Conservation (phyloP, 306 rosid species). For the Heteromeles arbutifolia region DNA sequence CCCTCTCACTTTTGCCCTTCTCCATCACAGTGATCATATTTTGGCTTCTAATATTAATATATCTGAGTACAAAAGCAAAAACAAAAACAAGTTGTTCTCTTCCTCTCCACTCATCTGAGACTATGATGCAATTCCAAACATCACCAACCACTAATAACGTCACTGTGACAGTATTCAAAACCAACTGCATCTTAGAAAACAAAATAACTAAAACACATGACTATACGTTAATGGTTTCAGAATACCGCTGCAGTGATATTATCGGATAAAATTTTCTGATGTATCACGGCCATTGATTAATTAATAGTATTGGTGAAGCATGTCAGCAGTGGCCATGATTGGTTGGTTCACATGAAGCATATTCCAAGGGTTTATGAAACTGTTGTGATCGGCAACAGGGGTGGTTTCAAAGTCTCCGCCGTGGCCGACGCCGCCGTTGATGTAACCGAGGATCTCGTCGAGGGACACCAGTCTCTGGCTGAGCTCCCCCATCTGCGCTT, state of each 20-base stretch:
- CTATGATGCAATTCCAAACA: slow-evolving; percentile 3
- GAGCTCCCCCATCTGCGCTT: slow-evolving; percentile 65
- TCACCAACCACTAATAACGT: not conserved
- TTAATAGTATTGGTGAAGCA: slow-evolving; percentile 44
- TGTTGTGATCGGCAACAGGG: slow-evolving; percentile 15
- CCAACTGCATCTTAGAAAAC: rapidly evolving
- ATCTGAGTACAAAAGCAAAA: not conserved
- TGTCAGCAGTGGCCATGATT: slow-evolving; percentile 57
- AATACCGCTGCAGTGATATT: too few relatives aligned
- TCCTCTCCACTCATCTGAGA: not conserved
- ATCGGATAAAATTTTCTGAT: too few relatives aligned
- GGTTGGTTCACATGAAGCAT: slow-evolving; percentile 52
- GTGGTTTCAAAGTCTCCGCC: slow-evolving; percentile 15
- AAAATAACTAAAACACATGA: too few relatives aligned
- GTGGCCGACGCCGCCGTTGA: slow-evolving; percentile 19
- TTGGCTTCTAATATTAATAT: not conserved
- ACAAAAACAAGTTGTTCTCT: not conserved
- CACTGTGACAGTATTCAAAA: not conserved
- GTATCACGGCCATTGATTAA: not conserved
- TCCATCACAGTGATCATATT: not conserved
- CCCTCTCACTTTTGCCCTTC: not conserved
- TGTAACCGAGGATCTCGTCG: slow-evolving; percentile 40
- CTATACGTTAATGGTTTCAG: too few relatives aligned
- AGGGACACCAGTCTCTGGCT: slow-evolving; percentile 63
- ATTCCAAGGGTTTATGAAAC: slow-evolving; percentile 44